Evolutionary conservation across 805 yeast species (phyloP), one percentile per base, ranked within the genome.

Genomic region (Kluyveromyces lactis): DNA sequence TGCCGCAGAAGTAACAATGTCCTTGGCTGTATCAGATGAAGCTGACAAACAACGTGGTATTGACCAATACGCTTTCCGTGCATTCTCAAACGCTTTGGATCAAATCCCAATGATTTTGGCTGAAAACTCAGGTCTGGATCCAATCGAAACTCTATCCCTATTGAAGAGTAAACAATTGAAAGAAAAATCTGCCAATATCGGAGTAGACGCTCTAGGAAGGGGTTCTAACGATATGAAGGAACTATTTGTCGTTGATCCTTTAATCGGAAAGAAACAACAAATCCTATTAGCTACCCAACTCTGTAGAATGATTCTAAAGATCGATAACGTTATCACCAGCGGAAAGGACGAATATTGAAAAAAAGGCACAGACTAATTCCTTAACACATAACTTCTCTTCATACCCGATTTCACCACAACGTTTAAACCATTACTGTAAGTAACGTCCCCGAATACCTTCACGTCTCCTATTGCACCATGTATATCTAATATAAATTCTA

Each of bases 21-120:
- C 97, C 11, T 67, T 92, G 51, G 94, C 92, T 13, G 95, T 92
- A 12, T 71, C 86, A 42, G 85, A 81, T 36, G 95, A 83, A 48
- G 97, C 97, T 36, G 96, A 90, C 62, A 79, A 76, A 56, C 95
- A 85, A 64, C 80, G 80, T 52, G 97, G 97, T 42, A 90, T 90
- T 47, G 97, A 90, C 55, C 98, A 94, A 69, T 92, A 92, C 60
- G 97, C 97, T 0, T 86, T 92, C 78, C 79, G 97, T 57, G 95
- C 95, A 1, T 92, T 92, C 63, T 75, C 97, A 6, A 73, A 73
- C 46, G 97, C 98, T 9, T 69, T 92, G 55, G 98, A 92, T 62
- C 76, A 77, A 35, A 81, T 92, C 44, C 97, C 97, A 45, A 81
- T 87, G 84, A 81, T 95, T 4, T 72, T 92, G 50, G 97, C 98